Evolutionary conservation across 2,329 filamentous ascomycete genomes (phyloP).

Genomic region (Fusarium sp.): DNA sequence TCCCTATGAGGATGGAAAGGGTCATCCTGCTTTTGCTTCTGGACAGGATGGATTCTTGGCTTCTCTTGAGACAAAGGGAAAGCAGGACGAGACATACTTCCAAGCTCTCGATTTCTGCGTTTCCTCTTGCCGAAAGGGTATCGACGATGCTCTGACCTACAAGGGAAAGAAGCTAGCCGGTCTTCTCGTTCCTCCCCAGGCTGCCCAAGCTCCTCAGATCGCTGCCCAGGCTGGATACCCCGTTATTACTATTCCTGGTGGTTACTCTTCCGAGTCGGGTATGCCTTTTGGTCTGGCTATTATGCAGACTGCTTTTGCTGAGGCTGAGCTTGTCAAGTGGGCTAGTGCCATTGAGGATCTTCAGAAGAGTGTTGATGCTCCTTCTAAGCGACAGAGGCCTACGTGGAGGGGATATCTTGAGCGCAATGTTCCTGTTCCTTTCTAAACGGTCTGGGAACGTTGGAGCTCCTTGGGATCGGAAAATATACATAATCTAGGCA

Average conservation of each 20-base stretch:
- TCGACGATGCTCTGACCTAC: slow-evolving; percentile 73
- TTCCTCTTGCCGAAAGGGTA: slow-evolving; percentile 72
- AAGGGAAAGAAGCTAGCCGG: slow-evolving; percentile 65
- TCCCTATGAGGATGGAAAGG: slow-evolving; percentile 62
- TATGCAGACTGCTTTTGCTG: slow-evolving; percentile 71
- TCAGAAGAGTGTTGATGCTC: slow-evolving; percentile 56
- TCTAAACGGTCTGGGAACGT: slow-evolving; percentile 19
- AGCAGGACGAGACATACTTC: slow-evolving; percentile 73
- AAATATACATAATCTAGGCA: background rate
- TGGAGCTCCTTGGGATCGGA: background rate
- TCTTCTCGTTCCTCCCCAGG: slow-evolving; percentile 76
- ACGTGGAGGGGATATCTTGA: slow-evolving; percentile 65
- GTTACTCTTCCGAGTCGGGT: slow-evolving; percentile 64
- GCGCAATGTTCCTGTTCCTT: slow-evolving; percentile 58
- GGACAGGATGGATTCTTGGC: slow-evolving; percentile 80
- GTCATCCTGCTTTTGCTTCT: slow-evolving; percentile 71
- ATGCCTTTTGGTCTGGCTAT: slow-evolving; percentile 73
- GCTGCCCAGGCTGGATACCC: slow-evolving; percentile 83
- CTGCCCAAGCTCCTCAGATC: slow-evolving; percentile 75
- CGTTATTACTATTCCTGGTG: slow-evolving; percentile 76
- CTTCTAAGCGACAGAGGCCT: slow-evolving; percentile 62
- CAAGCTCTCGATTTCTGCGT: slow-evolving; percentile 74
- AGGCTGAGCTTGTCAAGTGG: slow-evolving; percentile 69
- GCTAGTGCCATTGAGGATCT: slow-evolving; percentile 74
- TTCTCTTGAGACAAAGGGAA: slow-evolving; percentile 70